Conservation (phyloP, 306 rosid genomes). For the Vigna radiata region DNA sequence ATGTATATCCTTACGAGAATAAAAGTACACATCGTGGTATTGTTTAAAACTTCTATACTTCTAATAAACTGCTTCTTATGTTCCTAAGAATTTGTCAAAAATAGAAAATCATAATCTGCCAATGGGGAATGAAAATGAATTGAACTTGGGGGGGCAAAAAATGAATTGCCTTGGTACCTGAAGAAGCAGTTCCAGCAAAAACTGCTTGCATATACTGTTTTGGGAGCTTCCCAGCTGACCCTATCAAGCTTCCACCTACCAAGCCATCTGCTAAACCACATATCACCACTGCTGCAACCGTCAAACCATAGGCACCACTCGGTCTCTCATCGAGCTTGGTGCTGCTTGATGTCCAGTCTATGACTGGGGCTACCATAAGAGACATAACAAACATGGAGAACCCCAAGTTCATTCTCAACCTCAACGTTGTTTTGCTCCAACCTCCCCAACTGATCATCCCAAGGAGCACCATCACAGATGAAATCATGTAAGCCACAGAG, state of each 20-base stretch:
- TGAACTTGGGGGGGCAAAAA: slow-evolving; percentile 27
- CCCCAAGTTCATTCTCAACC: slow-evolving; percentile 65
- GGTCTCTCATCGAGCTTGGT: slow-evolving; percentile 44
- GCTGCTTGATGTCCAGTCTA: slow-evolving; percentile 60
- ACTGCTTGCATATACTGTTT: slow-evolving; percentile 94
- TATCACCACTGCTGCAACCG: slow-evolving; percentile 49
- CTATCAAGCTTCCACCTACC: slow-evolving; percentile 87
- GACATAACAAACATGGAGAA: slow-evolving; percentile 62
- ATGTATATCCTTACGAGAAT: slow-evolving; percentile 37
- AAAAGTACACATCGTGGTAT: slow-evolving; percentile 27
- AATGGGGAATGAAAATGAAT: slow-evolving; percentile 37
- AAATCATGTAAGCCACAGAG: slow-evolving; percentile 72
- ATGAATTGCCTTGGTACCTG: slow-evolving; percentile 60
- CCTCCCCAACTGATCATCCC: slow-evolving; percentile 72
- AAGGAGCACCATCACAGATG: slow-evolving; percentile 69
- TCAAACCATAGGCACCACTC: slow-evolving; percentile 56
- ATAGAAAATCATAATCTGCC: slow-evolving; percentile 29
- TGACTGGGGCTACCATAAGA: slow-evolving; percentile 69
- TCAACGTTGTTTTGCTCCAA: slow-evolving; percentile 63
- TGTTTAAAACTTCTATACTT: slow-evolving; percentile 34
- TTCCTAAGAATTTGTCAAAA: slow-evolving; percentile 22
- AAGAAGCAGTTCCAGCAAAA: slow-evolving; percentile 94
- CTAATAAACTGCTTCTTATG: not conserved
- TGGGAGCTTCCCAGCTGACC: slow-evolving; percentile 94
- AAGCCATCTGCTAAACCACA: slow-evolving; percentile 79